phyloP scores from a whole-genome alignment of 805 yeast genomes.

The Wickerhamomyces bisporus region DNA sequence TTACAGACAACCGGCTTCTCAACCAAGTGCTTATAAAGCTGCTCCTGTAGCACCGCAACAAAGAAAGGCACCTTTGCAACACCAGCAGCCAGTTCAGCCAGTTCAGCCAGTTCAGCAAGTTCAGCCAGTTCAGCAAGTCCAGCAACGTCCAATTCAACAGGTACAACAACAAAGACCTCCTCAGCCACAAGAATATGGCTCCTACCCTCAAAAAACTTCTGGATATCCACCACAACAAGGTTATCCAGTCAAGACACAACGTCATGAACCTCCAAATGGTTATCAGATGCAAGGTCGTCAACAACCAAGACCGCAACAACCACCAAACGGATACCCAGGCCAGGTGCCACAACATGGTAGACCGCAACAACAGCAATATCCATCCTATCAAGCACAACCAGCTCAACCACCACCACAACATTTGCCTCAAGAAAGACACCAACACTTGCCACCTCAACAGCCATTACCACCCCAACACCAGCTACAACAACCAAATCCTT shows the following conservation, averaged over 20 bases:
- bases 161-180: slow-evolving; percentile 10
- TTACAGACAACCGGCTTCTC: too few relatives aligned
- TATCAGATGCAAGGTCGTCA: slow-evolving; percentile 2
- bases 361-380: slow-evolving; percentile 2
- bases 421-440: slow-evolving; percentile 6
- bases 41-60: too few relatives aligned
- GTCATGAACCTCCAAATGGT: too few relatives aligned
- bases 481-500: slow-evolving; percentile 6
- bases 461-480: slow-evolving; percentile 7
- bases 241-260: neutral
- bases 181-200: slow-evolving; percentile 2
- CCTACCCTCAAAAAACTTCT: neutral
- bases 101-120: slow-evolving; percentile 4
- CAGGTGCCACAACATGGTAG: neutral
- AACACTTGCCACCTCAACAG: slow-evolving; percentile 6
- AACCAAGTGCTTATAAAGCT: too few relatives aligned
- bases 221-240: slow-evolving; percentile 3
- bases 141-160: slow-evolving; percentile 7
- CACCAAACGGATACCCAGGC: neutral
- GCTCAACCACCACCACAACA: slow-evolving; percentile 1
- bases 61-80: neutral
- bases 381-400: slow-evolving; percentile 6
- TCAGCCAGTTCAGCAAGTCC: slow-evolving; percentile 2
- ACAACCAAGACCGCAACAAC: slow-evolving; percentile 1
- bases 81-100: slow-evolving; percentile 3